Evolutionary conservation across 306 rosid genomes (phyloP).

Genomic region (Pyrus communis): DNA sequence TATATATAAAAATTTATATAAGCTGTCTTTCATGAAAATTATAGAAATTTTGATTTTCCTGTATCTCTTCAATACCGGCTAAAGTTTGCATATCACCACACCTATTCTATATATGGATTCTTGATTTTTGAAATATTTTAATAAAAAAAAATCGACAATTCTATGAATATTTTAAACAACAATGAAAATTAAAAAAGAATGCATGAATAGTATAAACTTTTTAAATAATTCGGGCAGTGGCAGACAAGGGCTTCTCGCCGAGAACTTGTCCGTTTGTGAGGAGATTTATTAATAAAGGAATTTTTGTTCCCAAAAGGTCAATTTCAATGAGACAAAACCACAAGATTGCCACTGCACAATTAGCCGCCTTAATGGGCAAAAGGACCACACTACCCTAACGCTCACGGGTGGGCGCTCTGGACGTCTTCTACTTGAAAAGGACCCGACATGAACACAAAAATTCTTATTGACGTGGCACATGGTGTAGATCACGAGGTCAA

Average conservation of each 20-base stretch:
- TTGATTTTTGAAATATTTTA: no score
- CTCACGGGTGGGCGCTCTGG: constrained; percentile 31
- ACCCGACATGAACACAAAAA: constrained; percentile 40
- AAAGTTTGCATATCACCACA: no score
- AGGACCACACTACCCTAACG: constrained; percentile 30
- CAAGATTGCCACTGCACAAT: constrained; percentile 26
- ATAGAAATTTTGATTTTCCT: no score
- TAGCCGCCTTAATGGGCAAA: constrained; percentile 13
- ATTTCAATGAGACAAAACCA: neutral
- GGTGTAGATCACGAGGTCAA: constrained; percentile 9
- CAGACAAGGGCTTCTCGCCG: constrained; percentile 35
- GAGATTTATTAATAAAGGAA: constrained; percentile 28
- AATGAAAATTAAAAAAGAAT: no score
- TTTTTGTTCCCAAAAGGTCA: constrained; percentile 21
- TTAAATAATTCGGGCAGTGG: constrained; percentile 18
- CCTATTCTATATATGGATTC: no score
- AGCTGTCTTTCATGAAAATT: no score
- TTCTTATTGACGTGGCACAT: constrained; percentile 44
- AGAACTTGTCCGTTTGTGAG: constrained; percentile 40
- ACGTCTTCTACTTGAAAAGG: constrained; percentile 41
- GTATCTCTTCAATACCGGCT: no score
- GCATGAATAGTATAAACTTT: neutral
- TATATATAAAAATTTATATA: no score
- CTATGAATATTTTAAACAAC: no score
- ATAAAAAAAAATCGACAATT: no score